Evolutionary conservation across 2,329 filamentous ascomycete species (phyloP).

Genomic region (Talaromyces amestolkiae): DNA sequence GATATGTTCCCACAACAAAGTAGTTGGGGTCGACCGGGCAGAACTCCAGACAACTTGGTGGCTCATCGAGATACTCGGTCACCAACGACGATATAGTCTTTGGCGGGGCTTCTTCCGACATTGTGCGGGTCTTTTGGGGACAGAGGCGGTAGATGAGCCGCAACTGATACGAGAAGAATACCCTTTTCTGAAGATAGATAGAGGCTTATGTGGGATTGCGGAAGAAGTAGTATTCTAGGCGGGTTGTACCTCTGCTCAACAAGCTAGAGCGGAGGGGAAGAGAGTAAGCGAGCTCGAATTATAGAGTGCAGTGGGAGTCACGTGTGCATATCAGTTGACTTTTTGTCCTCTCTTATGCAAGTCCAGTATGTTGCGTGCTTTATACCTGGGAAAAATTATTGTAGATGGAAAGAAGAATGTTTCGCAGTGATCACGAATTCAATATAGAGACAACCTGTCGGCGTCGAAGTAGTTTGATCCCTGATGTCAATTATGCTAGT

Average conservation of each 20-base stretch:
- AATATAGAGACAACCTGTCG: background rate
- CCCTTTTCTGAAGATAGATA: background rate
- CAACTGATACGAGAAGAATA: background rate
- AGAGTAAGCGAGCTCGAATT: background rate
- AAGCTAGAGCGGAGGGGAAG: background rate
- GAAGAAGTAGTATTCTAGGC: background rate
- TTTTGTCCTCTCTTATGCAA: background rate
- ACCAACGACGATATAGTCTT: slow-evolving; percentile 26
- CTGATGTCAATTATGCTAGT: background rate
- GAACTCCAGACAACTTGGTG: slow-evolving; percentile 47
- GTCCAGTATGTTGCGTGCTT: background rate
- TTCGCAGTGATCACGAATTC: background rate
- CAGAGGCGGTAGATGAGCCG: background rate
- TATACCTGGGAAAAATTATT: background rate
- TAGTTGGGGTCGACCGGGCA: slow-evolving; percentile 53
- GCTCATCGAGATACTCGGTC: slow-evolving; percentile 42
- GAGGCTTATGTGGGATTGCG: background rate
- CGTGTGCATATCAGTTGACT: background rate
- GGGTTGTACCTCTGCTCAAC: background rate
- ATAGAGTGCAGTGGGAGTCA: background rate
- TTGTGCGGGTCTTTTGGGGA: background rate
- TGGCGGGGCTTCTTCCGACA: slow-evolving; percentile 5
- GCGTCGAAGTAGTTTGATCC: background rate
- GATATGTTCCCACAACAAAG: slow-evolving; percentile 82
- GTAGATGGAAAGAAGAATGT: background rate